Evolutionary conservation across 1,139 yeast genomes (phyloP).

Genomic region (Geotrichum carabidarum): DNA sequence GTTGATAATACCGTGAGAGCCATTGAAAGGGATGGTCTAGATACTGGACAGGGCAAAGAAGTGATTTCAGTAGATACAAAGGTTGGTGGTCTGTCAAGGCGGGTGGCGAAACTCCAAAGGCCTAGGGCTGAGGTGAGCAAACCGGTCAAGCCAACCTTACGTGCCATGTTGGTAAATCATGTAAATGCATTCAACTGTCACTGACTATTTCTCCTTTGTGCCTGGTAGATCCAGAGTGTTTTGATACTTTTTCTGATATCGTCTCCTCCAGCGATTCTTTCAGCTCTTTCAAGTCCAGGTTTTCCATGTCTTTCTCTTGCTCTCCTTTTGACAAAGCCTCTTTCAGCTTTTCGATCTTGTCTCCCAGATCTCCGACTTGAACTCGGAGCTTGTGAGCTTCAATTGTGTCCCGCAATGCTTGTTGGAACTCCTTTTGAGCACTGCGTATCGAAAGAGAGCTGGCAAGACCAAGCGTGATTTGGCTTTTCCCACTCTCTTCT

Average conservation of each 20-base stretch:
- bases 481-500: neutral
- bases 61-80: too few relatives aligned
- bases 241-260: neutral
- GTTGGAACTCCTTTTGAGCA: constrained; percentile 10
- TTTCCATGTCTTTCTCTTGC: neutral
- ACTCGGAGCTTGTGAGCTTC: constrained; percentile 2
- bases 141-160: too few relatives aligned
- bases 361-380: constrained; percentile 2
- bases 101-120: too few relatives aligned
- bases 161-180: too few relatives aligned
- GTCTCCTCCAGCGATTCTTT: neutral
- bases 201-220: too few relatives aligned
- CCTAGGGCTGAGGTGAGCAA: too few relatives aligned
- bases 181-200: too few relatives aligned
- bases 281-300: neutral
- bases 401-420: constrained; percentile 6
- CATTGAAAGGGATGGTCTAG: too few relatives aligned
- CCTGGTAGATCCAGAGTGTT: neutral
- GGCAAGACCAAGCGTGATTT: constrained; percentile 8
- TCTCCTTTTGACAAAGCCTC: neutral
- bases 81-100: too few relatives aligned
- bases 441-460: constrained; percentile 9
- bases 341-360: constrained; percentile 4
- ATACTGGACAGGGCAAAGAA: too few relatives aligned
- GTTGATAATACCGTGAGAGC: too few relatives aligned